Evolutionary conservation across 1,284 basidiomycete genomes (phyloP).

Genomic region (Pseudozyma sp.): DNA sequence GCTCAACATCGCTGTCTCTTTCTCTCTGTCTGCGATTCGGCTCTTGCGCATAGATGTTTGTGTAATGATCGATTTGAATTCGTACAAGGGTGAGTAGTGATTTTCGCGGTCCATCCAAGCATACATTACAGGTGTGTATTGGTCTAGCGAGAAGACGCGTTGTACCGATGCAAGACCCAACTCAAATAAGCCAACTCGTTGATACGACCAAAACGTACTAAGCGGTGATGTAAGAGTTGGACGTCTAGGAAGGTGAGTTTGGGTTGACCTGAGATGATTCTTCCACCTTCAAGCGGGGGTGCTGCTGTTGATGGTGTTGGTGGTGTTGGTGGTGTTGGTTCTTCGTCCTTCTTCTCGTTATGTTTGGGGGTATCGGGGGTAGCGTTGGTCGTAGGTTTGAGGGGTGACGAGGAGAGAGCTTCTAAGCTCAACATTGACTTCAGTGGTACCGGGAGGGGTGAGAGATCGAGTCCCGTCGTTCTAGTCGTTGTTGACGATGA

Average conservation of each 20-base stretch:
- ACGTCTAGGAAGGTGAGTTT: conserved; percentile 50
- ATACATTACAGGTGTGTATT: no score
- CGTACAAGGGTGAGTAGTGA: no score
- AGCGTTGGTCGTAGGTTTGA: no score
- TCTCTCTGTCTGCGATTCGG: no score
- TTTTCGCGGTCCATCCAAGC: no score
- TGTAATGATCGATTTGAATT: no score
- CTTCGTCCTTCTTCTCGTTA: not conserved
- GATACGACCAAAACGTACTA: conserved; percentile 32
- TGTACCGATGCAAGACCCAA: conserved; percentile 35
- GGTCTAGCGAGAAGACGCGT: not conserved
- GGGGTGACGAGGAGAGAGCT: not conserved
- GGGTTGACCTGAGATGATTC: conserved; percentile 13
- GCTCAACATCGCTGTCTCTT: no score
- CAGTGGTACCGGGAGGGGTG: conserved; percentile 20
- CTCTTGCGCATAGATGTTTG: no score
- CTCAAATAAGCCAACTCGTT: conserved; percentile 30
- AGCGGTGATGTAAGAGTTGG: conserved; percentile 58
- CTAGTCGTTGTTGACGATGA: not conserved
- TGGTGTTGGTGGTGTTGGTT: no score
- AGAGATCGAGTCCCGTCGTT: conserved; percentile 7
- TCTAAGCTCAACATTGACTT: conserved; percentile 15
- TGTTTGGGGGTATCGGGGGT: not conserved
- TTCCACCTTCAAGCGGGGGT: not conserved
- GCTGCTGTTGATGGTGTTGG: no score